phyloP scores from a whole-genome alignment of 1,284 basidiomycete species.

The Pyrrhoderma noxium region DNA sequence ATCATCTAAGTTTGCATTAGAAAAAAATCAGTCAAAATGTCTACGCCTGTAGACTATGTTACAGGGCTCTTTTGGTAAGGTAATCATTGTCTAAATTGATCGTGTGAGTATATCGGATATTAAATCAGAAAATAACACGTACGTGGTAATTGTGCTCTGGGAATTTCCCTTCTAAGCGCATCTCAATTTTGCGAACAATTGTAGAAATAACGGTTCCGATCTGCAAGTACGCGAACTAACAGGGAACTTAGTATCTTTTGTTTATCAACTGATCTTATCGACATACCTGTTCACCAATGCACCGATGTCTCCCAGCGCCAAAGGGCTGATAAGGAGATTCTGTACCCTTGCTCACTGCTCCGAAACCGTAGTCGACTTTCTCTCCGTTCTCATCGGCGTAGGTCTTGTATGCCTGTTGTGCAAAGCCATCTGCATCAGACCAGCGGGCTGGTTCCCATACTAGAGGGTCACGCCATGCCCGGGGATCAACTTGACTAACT shows the following conservation, averaged over 20 bases:
- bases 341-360: constrained; percentile 87
- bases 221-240: constrained; percentile 91
- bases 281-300: constrained; percentile 84
- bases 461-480: constrained; percentile 70
- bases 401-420: constrained; percentile 64
- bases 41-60: constrained; percentile 41
- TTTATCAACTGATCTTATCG: constrained; percentile 9
- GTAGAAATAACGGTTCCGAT: constrained; percentile 80
- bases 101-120: neutral
- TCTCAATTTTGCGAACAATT: constrained; percentile 70
- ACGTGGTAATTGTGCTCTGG: constrained; percentile 89
- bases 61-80: constrained; percentile 51
- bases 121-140: constrained; percentile 29
- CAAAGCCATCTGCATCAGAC: constrained; percentile 74
- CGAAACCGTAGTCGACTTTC: constrained; percentile 95
- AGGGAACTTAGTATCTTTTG: constrained; percentile 17
- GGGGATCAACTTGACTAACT: constrained; percentile 83
- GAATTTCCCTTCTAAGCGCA: constrained; percentile 61
- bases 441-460: constrained; percentile 83
- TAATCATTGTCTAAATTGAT: constrained; percentile 56
- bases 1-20: no score
- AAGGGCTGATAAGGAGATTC: constrained; percentile 93
- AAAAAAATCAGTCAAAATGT: constrained; percentile 22
- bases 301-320: constrained; percentile 90
- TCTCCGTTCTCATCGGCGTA: constrained; percentile 74